Conservation (phyloP, 306 rosid genomes). For the Vigna hirtella region DNA sequence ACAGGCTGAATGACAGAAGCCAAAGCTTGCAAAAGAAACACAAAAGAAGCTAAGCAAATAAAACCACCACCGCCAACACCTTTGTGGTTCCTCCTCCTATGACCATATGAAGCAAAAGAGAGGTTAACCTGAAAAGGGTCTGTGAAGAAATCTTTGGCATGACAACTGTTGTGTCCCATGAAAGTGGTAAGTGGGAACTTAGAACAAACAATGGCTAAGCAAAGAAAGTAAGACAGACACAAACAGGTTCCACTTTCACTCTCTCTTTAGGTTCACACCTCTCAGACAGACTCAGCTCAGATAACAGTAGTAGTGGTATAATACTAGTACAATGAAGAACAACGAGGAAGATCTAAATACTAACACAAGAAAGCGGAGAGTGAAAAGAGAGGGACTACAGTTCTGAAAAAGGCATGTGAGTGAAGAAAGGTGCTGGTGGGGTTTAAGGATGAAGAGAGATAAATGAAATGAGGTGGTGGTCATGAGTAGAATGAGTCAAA, state of each 20-base stretch:
- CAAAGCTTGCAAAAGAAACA: constrained; percentile 49
- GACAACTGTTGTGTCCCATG: constrained; percentile 62
- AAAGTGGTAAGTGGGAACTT: constrained; percentile 29
- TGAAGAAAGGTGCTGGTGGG: constrained; percentile 39
- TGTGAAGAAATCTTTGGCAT: constrained; percentile 32
- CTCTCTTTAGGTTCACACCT: not conserved
- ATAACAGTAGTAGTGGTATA: not conserved
- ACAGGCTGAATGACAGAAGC: constrained; percentile 44
- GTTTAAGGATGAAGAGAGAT: constrained; percentile 21
- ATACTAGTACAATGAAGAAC: constrained; percentile 3
- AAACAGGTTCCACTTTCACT: not conserved
- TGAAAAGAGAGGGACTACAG: constrained; percentile 4
- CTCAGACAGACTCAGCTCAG: constrained; percentile 5
- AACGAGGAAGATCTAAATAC: constrained; percentile 2
- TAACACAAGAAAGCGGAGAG: constrained; percentile 23
- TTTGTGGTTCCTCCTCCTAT: constrained; percentile 18
- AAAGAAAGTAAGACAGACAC: constrained; percentile 1
- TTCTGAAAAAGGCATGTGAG: constrained; percentile 48
- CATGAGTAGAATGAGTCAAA: constrained; percentile 57
- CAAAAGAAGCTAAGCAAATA: constrained; percentile 34
- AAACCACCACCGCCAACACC: constrained; percentile 13
- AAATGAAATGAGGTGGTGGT: constrained; percentile 15
- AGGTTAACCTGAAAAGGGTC: constrained; percentile 14
- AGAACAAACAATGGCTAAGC: constrained; percentile 22
- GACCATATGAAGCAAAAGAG: constrained; percentile 17